Base-by-base conservation (phyloP, 2,329 filamentous ascomycete species). In the Fusarium brevicatenulatum region DNA sequence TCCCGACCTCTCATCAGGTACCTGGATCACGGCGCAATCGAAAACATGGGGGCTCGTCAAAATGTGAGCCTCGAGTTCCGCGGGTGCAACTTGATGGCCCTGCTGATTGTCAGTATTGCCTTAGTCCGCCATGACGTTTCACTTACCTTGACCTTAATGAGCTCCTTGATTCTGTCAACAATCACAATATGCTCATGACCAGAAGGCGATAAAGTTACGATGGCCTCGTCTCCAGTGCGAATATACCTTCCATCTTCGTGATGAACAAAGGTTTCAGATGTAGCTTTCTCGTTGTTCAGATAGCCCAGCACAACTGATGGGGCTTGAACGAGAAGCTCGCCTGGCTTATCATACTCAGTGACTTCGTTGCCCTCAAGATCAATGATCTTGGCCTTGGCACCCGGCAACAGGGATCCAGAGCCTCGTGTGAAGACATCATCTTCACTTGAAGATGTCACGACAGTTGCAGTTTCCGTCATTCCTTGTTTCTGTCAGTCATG, bases 121-220 rank as follows among this genome's bases (percentile, higher is more conserved):
- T 28, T 28, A 28, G 25, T 7, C 25, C 25, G 7, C 4, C 25
- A 28, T 28, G 25, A 28, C 25, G 25, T 28, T 28, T 28, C 25
- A 28, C 25, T 28, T 28, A 91, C 91, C 85, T 93, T 93, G 78
- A 93, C 92, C 78, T 94, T 94, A 81, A 94, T 94, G 39, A 94
- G 83, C 78, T 94, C 90, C 75, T 90, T 88, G 68, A 87, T 82
- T 18, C 95, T 89, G 78, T 97, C 95, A 1, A 95, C 92, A 58
- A 98, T 92, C 78, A 94, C 92, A 54, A 97, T 80, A 78, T 98
- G 95, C 80, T 97, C 93, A 68, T 91, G 84, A 2, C 93, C 94
- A 1, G 85, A 83, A 0, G 89, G 87, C 6, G 89, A 85, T 74
- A 88, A 86, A 3, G 88, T 86, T 11, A 97, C 84, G 4, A 95